These are phyloP conservation scores for Cercospora beticola DNA, from an alignment of 2,329 filamentous ascomycete genomes.

Conservation along the genomic window DNA sequence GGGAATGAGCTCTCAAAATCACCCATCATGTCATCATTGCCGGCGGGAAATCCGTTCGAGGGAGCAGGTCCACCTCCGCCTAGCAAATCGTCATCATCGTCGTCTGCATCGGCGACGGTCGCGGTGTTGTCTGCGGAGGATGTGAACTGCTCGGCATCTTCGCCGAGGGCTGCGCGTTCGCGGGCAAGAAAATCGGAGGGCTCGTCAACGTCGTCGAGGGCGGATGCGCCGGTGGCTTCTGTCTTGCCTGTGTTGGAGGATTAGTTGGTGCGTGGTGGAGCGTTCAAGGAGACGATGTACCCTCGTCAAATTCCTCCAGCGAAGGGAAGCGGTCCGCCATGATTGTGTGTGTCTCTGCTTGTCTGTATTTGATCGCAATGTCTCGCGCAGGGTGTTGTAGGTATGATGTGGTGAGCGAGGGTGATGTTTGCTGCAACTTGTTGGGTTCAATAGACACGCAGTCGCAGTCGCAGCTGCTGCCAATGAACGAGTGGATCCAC, in stretches of 20 bases:
- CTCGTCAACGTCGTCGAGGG: constrained; percentile 55
- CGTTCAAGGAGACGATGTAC: constrained; percentile 36
- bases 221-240: constrained; percentile 56
- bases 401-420: not conserved
- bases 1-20: constrained; percentile 90
- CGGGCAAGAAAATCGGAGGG: constrained; percentile 85
- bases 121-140: constrained; percentile 68
- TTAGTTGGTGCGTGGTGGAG: constrained; percentile 10
- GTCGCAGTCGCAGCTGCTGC: constrained; percentile 2
- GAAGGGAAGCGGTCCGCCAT: constrained; percentile 56
- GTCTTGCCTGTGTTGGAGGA: constrained; percentile 60
- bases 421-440: constrained; percentile 5
- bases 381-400: not conserved
- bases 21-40: constrained; percentile 42
- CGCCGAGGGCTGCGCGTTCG: constrained; percentile 85
- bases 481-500: not conserved
- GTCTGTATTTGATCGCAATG: constrained; percentile 13
- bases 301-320: constrained; percentile 54
- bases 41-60: constrained; percentile 30
- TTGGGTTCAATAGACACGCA: constrained; percentile 1
- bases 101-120: constrained; percentile 61
- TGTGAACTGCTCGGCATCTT: constrained; percentile 88
- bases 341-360: constrained; percentile 20
- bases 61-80: constrained; percentile 57
- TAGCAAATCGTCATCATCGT: constrained; percentile 61